Conservation (phyloP, 2,329 filamentous ascomycete species). For the Colletotrichum tamarilloi region DNA sequence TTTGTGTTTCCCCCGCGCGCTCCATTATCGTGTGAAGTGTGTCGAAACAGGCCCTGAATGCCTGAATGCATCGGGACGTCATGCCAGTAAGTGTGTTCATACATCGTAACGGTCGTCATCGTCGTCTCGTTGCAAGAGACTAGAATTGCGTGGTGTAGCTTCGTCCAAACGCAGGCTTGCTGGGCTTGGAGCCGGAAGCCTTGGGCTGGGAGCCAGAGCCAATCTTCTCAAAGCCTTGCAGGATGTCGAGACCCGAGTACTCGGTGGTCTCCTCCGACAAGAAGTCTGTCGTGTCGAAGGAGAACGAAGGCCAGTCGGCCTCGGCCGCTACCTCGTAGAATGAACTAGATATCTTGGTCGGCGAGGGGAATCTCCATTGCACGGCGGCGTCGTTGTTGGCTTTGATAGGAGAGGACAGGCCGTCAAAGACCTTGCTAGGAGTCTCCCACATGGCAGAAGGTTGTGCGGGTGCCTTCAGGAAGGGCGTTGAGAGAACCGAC, state of each 20-base stretch:
- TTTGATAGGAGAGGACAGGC: slow-evolving; percentile 67
- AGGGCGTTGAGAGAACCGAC: slow-evolving; percentile 60
- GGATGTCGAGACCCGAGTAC: slow-evolving; percentile 73
- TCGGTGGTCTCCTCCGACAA: slow-evolving; percentile 70
- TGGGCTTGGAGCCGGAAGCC: slow-evolving; percentile 42
- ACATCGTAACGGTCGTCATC: slow-evolving; percentile 38
- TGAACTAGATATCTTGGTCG: slow-evolving; percentile 58
- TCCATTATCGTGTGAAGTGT: slow-evolving; percentile 32
- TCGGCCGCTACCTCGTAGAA: slow-evolving; percentile 50
- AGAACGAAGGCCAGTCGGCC: slow-evolving; percentile 50
- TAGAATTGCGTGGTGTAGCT: slow-evolving; percentile 52
- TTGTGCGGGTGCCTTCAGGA: slow-evolving; percentile 59
- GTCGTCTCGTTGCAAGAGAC: slow-evolving; percentile 27
- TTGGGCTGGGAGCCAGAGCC: slow-evolving; percentile 58
- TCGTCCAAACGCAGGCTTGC: slow-evolving; percentile 50
- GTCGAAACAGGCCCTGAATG: slow-evolving; percentile 30
- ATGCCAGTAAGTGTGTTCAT: slow-evolving; percentile 36
- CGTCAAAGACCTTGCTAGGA: slow-evolving; percentile 68
- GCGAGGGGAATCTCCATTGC: slow-evolving; percentile 51
- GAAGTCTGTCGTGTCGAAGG: slow-evolving; percentile 60
- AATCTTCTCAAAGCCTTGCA: slow-evolving; percentile 82
- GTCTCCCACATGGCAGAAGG: slow-evolving; percentile 59
- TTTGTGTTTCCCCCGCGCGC: slow-evolving; percentile 23
- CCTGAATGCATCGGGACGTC: slow-evolving; percentile 29
- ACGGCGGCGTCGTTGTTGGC: slow-evolving; percentile 41